Evolutionary conservation across 2,329 filamentous ascomycete genomes (phyloP).

Genomic region (Cladosporium cucumerinum): DNA sequence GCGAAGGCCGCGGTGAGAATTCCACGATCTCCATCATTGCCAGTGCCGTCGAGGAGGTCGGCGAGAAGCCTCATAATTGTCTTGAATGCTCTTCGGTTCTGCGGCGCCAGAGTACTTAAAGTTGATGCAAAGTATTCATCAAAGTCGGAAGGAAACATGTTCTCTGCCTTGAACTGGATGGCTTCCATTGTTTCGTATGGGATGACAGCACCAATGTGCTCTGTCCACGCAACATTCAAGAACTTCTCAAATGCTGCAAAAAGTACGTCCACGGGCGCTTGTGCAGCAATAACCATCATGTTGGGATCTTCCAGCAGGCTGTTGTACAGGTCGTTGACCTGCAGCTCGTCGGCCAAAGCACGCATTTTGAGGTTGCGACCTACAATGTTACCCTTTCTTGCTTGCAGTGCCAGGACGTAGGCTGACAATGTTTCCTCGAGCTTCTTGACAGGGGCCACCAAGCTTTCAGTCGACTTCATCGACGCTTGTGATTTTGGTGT

Average conservation of each 20-base stretch:
- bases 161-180: conserved; percentile 64
- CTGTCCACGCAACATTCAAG: conserved; percentile 79
- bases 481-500: conserved; percentile 47
- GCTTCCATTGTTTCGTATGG: conserved; percentile 66
- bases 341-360: conserved; percentile 67
- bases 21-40: conserved; percentile 86
- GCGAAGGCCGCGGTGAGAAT: conserved; percentile 85
- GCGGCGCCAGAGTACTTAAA: conserved; percentile 52
- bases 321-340: conserved; percentile 89
- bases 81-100: conserved; percentile 72
- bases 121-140: conserved; percentile 56
- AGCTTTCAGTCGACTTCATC: conserved; percentile 45
- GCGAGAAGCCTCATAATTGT: conserved; percentile 81
- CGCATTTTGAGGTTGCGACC: conserved; percentile 72
- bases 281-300: conserved; percentile 70
- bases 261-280: conserved; percentile 76
- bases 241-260: conserved; percentile 96
- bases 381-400: conserved; percentile 81
- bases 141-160: conserved; percentile 68
- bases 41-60: conserved; percentile 82
- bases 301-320: conserved; percentile 77
- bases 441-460: conserved; percentile 61
- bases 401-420: conserved; percentile 77
- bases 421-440: conserved; percentile 83
- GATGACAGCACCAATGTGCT: conserved; percentile 83